Evolutionary conservation across 2,329 filamentous ascomycete genomes (phyloP), one percentile per base, ranked within the genome.

Genomic region (Ascomycota sp.): DNA sequence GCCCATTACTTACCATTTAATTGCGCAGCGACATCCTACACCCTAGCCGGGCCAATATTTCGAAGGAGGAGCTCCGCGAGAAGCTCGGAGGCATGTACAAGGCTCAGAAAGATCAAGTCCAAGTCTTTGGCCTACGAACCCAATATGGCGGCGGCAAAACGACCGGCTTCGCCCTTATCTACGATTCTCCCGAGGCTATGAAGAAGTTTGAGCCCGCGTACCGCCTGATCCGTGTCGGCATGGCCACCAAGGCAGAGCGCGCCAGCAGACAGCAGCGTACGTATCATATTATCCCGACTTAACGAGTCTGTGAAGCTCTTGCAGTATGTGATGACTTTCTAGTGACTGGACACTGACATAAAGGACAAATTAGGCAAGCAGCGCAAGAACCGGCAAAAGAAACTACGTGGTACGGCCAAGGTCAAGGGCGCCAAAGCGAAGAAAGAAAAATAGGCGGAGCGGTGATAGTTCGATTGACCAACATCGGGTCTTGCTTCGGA

Each of bases 141-240:
- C 86, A 95, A 61, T 98, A 79, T 59, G 89, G 89, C 86, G 89
- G 89, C 57, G 89, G 89, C 71, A 98, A 98, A 79, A 93, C 81
- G 61, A 95, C 86, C 45, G 89, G 89, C 52, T 98, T 98, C 59
- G 89, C 83, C 45, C 82, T 95, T 53, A 71, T 98, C 68, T 98
- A 98, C 75, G 89, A 98, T 65, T 92, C 81, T 45, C 67, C 74
- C 56, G 89, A 98, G 72, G 82, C 85, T 52, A 76, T 98, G 76
- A 94, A 94, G 81, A 95, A 95, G 68, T 98, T 95, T 63, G 89
- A 98, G 75, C 89, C 89, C 51, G 77, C 78, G 65, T 94, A 94
- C 78, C 77, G 89, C 63, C 75, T 94, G 49, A 73, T 98, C 60
- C 75, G 89, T 48, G 81, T 93, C 56, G 89, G 86, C 56, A 69